A percentile compares a stretch with the other conserved stretches of the same genome.
These are phyloP conservation scores for Salix suchowensis DNA, from an alignment of 345 rosid genomes.

Conservation along the genomic window DNA sequence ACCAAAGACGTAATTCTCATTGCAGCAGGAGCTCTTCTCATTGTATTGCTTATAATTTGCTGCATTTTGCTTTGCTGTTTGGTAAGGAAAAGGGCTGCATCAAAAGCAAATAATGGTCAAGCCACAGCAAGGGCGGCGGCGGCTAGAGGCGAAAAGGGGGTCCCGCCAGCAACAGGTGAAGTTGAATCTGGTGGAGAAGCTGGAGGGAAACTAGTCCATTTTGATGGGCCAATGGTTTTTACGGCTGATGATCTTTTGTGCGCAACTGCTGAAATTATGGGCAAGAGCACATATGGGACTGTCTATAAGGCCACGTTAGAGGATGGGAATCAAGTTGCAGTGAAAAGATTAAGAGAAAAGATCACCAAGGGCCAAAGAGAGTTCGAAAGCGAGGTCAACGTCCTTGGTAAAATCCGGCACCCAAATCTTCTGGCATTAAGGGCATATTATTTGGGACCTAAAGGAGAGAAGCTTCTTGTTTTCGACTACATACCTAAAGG, in stretches of 20 bases:
- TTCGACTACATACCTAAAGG: constrained; percentile 89
- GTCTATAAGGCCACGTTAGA: constrained; percentile 26
- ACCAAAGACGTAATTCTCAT: constrained; percentile 23
- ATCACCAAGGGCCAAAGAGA: constrained; percentile 76
- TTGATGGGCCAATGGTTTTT: constrained; percentile 21
- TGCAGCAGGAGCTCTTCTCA: constrained; percentile 18
- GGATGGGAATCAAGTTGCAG: constrained; percentile 27
- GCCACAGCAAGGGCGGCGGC: constrained; percentile 2
- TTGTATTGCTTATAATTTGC: constrained; percentile 15
- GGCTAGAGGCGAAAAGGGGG: constrained; percentile 6
- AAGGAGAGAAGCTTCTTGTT: constrained; percentile 93
- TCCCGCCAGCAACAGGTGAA: background rate
- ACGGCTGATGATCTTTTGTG: constrained; percentile 26
- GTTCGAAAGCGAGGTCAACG: constrained; percentile 70
- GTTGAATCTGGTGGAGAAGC: constrained; percentile 13
- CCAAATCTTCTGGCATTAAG: constrained; percentile 70
- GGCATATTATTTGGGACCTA: constrained; percentile 91
- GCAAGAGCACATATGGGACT: constrained; percentile 25
- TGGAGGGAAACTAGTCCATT: constrained; percentile 26
- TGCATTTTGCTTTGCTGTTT: constrained; percentile 17
- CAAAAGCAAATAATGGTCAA: constrained; percentile 4
- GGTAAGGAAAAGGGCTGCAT: constrained; percentile 16
- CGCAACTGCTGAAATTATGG: constrained; percentile 25
- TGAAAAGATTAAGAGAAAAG: constrained; percentile 70
- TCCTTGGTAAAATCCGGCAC: constrained; percentile 72